Evolutionary conservation across 208 protist species (phyloP).

Genomic region (Leishmania tropica): DNA sequence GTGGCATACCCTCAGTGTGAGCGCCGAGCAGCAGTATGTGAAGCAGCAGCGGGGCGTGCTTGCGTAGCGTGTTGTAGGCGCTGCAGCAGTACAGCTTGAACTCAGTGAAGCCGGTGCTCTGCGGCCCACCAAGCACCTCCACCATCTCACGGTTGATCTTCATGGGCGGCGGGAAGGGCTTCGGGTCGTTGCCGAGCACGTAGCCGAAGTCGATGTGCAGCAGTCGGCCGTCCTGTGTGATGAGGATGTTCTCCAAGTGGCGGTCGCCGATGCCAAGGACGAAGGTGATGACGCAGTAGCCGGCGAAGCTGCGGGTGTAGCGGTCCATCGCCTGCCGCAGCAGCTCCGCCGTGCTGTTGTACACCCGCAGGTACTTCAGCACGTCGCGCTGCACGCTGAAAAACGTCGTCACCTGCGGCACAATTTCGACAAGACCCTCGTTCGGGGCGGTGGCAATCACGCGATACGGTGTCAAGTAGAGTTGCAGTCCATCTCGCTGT

Average conservation of each 20-base stretch:
- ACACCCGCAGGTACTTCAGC: conserved; percentile 60
- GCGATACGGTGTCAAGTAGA: conserved; percentile 94
- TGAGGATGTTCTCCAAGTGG: conserved; percentile 96
- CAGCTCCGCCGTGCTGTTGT: conserved; percentile 73
- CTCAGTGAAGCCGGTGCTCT: conserved; percentile 70
- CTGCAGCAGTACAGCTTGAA: conserved; percentile 94
- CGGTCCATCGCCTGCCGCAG: conserved; percentile 87
- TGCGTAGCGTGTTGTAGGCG: conserved; percentile 96
- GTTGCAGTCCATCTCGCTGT: conserved; percentile 93
- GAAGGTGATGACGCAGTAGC: conserved; percentile 97
- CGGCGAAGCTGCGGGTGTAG: conserved; percentile 96
- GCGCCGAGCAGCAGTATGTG: conserved; percentile 94
- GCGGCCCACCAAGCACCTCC: conserved; percentile 77
- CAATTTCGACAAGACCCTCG: conserved; percentile 86
- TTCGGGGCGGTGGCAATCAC: conserved; percentile 83
- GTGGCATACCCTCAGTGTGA: conserved; percentile 79
- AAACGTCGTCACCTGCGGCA: conserved; percentile 85
- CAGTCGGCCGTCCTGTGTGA: conserved; percentile 92
- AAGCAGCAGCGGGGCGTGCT: conserved; percentile 94
- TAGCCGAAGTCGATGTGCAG: conserved; percentile 99
- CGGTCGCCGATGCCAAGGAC: conserved; percentile 97
- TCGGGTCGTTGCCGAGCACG: conserved; percentile 97
- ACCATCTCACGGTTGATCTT: conserved; percentile 95
- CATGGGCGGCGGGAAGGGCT: conserved; percentile 97
- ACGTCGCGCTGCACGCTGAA: conserved; percentile 81